Evolutionary conservation across 2,329 filamentous ascomycete species (phyloP), one percentile per base, ranked within the genome.

Genomic region (Parascedosporium putredinis): DNA sequence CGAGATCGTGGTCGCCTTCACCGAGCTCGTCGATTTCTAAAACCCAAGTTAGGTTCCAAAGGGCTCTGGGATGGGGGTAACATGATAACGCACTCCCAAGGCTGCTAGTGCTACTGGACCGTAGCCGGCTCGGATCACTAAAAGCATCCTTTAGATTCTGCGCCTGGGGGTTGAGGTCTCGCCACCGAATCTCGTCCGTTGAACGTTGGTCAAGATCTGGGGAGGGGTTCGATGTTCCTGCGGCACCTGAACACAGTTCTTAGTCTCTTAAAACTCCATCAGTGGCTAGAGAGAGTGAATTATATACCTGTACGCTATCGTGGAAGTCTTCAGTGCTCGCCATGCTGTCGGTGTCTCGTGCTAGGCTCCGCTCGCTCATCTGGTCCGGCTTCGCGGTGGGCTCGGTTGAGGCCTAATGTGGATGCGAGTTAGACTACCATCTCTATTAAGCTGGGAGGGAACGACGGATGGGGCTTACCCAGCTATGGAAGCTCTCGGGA

Each of bases 141-240:
- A 79, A 77, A 55, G 88, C 77, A 52, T 94, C 88, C 57, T 88
- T 79, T 49, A 88, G 70, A 50, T 88, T 91, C 61, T 95, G 88
- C 2, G 89, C 89, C 57, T 83, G 81, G 7, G 90, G 1, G 90
- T 95, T 42, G 83, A 77, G 56, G 75, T 76, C 50, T 88, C 83
- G 27, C 81, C 62, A 59, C 79, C 84, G 61, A 84, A 88, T 49
- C 74, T 69, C 16, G 75, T 71, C 42, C 78, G 81, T 51, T 81
- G 78, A 22, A 95, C 74, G 56, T 87, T 76, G 22, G 89, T 95
- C 25, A 84, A 83, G 43, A 95, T 78, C 3, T 81, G 81, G 31
- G 87, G 84, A 1, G 86, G 84, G 36, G 75, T 73, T 47, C 77
- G 77, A 42, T 58, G 58, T 31, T 50, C 49, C n/a, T 9, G 47